A percentile compares a stretch with the other conserved stretches of the same genome.
phyloP scores from a whole-genome alignment of 805 yeast genomes.

The Cyberlindnera amylophila region DNA sequence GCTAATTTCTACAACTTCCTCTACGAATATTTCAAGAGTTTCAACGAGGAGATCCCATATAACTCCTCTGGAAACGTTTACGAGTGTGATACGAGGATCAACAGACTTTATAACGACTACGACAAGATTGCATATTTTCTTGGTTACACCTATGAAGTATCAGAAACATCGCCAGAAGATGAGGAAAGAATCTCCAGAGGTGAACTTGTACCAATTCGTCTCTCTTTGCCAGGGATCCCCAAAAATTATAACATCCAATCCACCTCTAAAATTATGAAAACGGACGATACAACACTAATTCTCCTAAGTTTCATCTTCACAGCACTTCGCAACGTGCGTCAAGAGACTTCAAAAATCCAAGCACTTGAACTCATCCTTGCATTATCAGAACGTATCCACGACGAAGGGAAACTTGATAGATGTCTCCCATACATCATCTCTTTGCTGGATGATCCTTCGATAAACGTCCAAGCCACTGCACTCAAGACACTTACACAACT shows the following conservation, averaged over 20 bases:
- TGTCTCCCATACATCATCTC: constrained; percentile 75
- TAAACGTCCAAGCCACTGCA: constrained; percentile 65
- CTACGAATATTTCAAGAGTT: constrained; percentile 58
- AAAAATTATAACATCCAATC: constrained; percentile 41
- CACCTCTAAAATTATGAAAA: constrained; percentile 29
- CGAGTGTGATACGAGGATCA: constrained; percentile 55
- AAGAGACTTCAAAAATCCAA: constrained; percentile 55
- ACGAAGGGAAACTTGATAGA: constrained; percentile 82
- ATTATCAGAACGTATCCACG: constrained; percentile 70
- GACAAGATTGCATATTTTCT: constrained; percentile 43
- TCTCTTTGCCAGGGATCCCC: constrained; percentile 51
- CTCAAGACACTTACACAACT: constrained; percentile 65
- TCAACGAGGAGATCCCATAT: constrained; percentile 26
- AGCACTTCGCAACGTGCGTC: constrained; percentile 54
- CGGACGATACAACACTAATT: constrained; percentile 51
- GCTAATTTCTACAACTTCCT: constrained; percentile 62
- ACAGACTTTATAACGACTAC: constrained; percentile 55
- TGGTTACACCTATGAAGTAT: constrained; percentile 30
- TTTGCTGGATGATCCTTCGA: constrained; percentile 65
- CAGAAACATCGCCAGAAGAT: constrained; percentile 1
- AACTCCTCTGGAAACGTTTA: constrained; percentile 29
- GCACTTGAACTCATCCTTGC: constrained; percentile 77
- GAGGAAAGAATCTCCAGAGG: constrained; percentile 9
- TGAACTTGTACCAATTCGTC: constrained; percentile 33
- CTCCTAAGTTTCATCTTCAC: constrained; percentile 56